phyloP scores from a whole-genome alignment of 768 basidiomycete genomes.

The Rhizopogon sp. region DNA sequence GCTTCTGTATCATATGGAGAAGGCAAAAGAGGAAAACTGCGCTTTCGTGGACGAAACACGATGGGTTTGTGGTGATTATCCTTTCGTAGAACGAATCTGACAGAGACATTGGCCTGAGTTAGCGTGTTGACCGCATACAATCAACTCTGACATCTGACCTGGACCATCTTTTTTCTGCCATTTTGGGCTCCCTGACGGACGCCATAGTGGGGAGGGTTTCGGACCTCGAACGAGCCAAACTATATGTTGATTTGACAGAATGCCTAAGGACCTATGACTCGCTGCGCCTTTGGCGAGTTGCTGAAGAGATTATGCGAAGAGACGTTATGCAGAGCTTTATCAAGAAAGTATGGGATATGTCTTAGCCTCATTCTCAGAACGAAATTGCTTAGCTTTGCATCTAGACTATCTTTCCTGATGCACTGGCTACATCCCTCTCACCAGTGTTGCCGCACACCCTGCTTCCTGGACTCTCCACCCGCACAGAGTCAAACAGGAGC shows the following conservation, averaged over 20 bases:
- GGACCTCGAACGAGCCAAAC: constrained; percentile 62
- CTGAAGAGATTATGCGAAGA: constrained; percentile 78
- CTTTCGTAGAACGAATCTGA: not conserved
- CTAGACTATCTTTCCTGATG: constrained; percentile 73
- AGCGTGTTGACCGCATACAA: constrained; percentile 82
- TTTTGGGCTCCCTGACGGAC: constrained; percentile 46
- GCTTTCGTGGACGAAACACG: constrained; percentile 78
- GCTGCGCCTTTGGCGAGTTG: constrained; percentile 78
- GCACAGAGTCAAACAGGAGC: constrained; percentile 8
- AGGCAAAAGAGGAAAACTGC: constrained; percentile 74
- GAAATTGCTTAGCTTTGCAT: constrained; percentile 4
- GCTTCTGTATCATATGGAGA: constrained; percentile 82
- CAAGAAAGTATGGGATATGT: constrained; percentile 51
- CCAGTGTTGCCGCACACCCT: constrained; percentile 78
- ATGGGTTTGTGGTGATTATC: constrained; percentile 56
- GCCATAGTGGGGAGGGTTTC: constrained; percentile 44
- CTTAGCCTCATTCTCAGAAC: not conserved
- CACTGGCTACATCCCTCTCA: constrained; percentile 63
- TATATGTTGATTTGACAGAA: constrained; percentile 65
- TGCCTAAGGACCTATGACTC: constrained; percentile 77
- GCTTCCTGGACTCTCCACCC: constrained; percentile 25
- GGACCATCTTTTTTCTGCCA: constrained; percentile 71
- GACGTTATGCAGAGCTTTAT: constrained; percentile 74
- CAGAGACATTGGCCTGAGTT: constrained; percentile 12
- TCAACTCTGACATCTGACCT: constrained; percentile 83